Evolutionary conservation across 805 yeast genomes (phyloP), one percentile per base, ranked within the genome.

Genomic region (Metschnikowia amazonensis): DNA sequence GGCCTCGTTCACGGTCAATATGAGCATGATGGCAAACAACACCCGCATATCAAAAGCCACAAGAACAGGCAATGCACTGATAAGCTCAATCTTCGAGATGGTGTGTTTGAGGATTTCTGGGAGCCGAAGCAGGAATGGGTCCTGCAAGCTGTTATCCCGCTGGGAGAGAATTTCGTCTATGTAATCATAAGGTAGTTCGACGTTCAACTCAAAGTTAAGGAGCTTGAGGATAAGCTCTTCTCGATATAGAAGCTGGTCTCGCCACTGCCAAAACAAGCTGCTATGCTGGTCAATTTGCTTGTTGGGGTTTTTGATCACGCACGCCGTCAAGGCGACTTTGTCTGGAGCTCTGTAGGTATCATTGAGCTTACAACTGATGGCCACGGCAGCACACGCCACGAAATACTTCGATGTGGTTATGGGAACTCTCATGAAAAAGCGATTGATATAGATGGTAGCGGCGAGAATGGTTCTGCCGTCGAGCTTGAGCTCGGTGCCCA

Each of bases 341-440:
- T 70, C 75, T 4, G 75, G 74, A n/a, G 61, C 68, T 20, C 76
- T 49, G 48, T 69, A 71, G 5, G 63, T 69, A 42, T 71, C 76
- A 48, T 70, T 59, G 21, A 71, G 62, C 55, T 71, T 71, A 49
- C 73, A 65, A 16, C 73, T 62, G n/a, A 71, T 68, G 36, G 72
- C 64, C 8, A 71, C 48, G 5, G 75, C 75, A 3, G 75, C 74
- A 49, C 69, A 60, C 3, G 74, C 75, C 24, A 71, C 74, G 48
- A 60, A 71, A 56, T 71, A 70, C 48, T 71, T 71, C 32, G 75
- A 70, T 13, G 67, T 60, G 14, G 75, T 66, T 28, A 71, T 69
- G 13, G 75, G 74, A 49, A 62, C 47, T 25, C 75, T 51, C 74
- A 69, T 67, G 49, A 67, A 71, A 46, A 60, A 70, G 7, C 76